These are phyloP conservation scores for Eucalyptus erythrocorys DNA, from an alignment of 345 rosid genomes.

Conservation along the genomic window DNA sequence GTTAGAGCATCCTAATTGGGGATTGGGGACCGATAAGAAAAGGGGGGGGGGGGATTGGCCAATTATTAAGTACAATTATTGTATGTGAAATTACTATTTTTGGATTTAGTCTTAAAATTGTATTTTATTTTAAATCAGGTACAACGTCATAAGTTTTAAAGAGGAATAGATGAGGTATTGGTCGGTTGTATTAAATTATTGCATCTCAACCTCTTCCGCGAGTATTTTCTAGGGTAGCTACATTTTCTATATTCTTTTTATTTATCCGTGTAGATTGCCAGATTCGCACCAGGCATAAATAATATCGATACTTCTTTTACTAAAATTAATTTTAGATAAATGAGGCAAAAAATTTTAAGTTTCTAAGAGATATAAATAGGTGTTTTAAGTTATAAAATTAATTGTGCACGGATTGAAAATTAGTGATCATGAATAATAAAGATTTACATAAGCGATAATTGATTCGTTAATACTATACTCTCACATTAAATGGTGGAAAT, in stretches of 20 bases:
- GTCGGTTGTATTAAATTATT: no score
- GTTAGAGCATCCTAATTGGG: background rate
- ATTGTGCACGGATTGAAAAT: background rate
- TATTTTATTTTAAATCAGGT: background rate
- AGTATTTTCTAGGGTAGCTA: background rate
- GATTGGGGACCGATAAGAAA: no score
- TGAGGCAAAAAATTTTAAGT: background rate
- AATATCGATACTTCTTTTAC: background rate
- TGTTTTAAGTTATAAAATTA: background rate
- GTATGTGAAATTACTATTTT: background rate
- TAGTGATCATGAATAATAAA: background rate
- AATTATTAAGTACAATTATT: background rate
- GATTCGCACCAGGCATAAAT: background rate
- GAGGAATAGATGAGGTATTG: no score
- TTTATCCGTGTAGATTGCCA: background rate
- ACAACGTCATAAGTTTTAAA: background rate
- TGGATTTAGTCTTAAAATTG: background rate
- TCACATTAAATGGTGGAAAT: background rate
- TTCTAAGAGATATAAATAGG: background rate
- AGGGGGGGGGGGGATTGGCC: background rate
- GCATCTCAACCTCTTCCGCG: background rate
- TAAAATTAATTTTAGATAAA: background rate
- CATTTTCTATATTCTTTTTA: background rate
- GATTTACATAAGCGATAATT: background rate
- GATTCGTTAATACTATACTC: no score